Evolutionary conservation across 2,329 filamentous ascomycete species (phyloP).

Genomic region (Sporothrix euskadiensis): DNA sequence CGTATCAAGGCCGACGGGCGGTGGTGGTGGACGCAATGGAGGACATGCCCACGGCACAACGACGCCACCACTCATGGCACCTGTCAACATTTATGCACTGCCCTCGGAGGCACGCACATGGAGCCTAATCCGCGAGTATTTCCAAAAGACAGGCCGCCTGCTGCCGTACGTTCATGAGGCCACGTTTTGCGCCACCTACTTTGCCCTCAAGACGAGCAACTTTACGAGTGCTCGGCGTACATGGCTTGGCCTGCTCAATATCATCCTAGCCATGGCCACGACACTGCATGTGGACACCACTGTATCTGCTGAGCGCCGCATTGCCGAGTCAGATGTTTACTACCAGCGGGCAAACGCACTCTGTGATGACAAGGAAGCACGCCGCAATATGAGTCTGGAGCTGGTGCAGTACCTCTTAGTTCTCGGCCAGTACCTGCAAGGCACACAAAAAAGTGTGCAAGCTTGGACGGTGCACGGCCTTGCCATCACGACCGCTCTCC

Average conservation of each 20-base stretch:
- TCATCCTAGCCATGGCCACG: slow-evolving; percentile 51
- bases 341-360: slow-evolving; percentile 48
- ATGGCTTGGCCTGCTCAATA: slow-evolving; percentile 54
- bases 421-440: slow-evolving; percentile 54
- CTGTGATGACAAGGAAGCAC: slow-evolving; percentile 44
- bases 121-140: slow-evolving; percentile 29
- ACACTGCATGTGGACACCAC: background rate
- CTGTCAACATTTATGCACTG: slow-evolving; percentile 23
- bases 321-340: slow-evolving; percentile 47
- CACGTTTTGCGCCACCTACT: slow-evolving; percentile 32
- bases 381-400: slow-evolving; percentile 48
- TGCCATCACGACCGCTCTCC: slow-evolving; percentile 52
- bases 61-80: background rate
- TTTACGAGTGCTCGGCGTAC: slow-evolving; percentile 45
- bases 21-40: background rate
- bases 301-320: slow-evolving; percentile 35
- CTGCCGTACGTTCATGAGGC: slow-evolving; percentile 34
- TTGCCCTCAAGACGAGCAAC: slow-evolving; percentile 23
- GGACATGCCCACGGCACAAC: background rate
- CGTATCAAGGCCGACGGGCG: slow-evolving; percentile 6
- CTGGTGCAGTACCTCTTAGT: slow-evolving; percentile 49
- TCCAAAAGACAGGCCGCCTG: slow-evolving; percentile 33
- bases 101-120: background rate
- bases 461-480: slow-evolving; percentile 57
- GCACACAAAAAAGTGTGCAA: slow-evolving; percentile 54